Conservation (phyloP, 306 rosid species). For the Rosa rugosa region DNA sequence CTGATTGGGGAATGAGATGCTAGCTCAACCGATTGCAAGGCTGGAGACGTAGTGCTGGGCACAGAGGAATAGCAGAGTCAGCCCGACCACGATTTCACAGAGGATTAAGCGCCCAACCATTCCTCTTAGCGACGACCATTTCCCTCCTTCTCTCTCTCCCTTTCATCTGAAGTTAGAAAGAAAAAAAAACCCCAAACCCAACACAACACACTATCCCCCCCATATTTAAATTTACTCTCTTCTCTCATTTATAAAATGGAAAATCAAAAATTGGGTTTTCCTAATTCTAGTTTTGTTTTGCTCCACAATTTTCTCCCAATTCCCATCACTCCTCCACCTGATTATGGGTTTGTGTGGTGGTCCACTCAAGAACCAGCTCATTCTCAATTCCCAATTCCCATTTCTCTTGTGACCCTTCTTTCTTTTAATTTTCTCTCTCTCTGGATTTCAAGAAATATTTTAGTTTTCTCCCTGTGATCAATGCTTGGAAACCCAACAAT, state of each 20-base stretch:
- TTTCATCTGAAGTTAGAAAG: conserved; percentile 15
- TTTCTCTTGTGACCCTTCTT: conserved; percentile 32
- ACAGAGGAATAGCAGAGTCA: conserved; percentile 10
- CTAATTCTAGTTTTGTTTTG: conserved; percentile 49
- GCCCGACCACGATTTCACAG: conserved; percentile 32
- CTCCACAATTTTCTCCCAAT: conserved; percentile 61
- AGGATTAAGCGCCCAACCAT: conserved; percentile 58
- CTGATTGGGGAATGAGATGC: not conserved
- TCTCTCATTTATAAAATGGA: conserved; percentile 18
- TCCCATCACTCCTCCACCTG: conserved; percentile 33
- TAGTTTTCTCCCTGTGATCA: conserved; percentile 12
- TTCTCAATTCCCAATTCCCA: conserved; percentile 42
- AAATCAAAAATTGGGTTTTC: conserved; percentile 23
- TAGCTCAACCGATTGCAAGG: not conserved
- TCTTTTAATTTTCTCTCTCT: conserved; percentile 13
- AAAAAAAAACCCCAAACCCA: conserved; percentile 16
- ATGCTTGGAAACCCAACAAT: conserved; percentile 11
- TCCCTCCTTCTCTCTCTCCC: conserved; percentile 28
- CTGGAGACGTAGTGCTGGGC: not conserved
- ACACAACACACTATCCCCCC: conserved; percentile 8
- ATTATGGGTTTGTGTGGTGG: conserved; percentile 41
- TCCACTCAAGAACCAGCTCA: conserved; percentile 44
- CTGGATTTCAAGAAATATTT: conserved; percentile 18
- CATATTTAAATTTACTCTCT: conserved; percentile 20
- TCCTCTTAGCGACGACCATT: conserved; percentile 43